Evolutionary conservation across 768 basidiomycete species (phyloP).

Genomic region (Pisolithus tinctorius): DNA sequence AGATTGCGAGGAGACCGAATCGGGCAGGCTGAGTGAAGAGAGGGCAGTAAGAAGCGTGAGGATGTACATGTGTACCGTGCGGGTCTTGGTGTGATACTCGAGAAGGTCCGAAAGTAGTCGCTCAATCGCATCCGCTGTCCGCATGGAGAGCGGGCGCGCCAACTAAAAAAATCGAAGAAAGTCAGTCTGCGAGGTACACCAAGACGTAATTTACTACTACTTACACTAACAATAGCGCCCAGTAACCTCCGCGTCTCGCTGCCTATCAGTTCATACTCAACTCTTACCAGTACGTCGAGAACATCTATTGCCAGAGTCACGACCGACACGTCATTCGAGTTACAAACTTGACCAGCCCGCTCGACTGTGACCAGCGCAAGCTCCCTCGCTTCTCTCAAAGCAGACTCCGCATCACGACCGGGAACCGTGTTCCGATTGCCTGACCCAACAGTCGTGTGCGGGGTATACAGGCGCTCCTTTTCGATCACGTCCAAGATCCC

Average conservation of each 20-base stretch:
- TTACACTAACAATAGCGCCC: conserved; percentile 41
- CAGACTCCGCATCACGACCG: conserved; percentile 1
- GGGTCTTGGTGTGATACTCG: conserved; percentile 65
- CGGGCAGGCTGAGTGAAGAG: conserved; percentile 17
- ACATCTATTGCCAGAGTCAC: conserved; percentile 32
- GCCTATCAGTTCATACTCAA: conserved; percentile 60
- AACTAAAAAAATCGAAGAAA: conserved; percentile 14
- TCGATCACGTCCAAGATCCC: conserved; percentile 44
- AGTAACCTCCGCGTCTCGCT: conserved; percentile 44
- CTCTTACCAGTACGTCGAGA: conserved; percentile 44
- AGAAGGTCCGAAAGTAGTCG: conserved; percentile 50
- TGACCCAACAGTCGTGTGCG: conserved; percentile 1
- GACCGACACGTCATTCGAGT: conserved; percentile 11
- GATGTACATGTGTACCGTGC: conserved; percentile 50
- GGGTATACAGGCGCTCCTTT: conserved; percentile 40
- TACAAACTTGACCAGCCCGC: conserved; percentile 12
- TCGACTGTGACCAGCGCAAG: conserved; percentile 33
- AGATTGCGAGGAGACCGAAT: conserved; percentile 13
- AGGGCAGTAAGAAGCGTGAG: conserved; percentile 38
- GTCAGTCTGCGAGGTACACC: conserved; percentile 2
- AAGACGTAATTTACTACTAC: conserved; percentile 12
- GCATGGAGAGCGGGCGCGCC: not conserved
- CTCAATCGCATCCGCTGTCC: conserved; percentile 3
- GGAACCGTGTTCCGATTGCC: not conserved
- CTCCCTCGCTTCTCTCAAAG: conserved; percentile 24